Evolutionary conservation across 371 early-diverging fungal genomes (phyloP), one percentile per base, ranked within the genome.

Genomic region (Mucor circinelloides): DNA sequence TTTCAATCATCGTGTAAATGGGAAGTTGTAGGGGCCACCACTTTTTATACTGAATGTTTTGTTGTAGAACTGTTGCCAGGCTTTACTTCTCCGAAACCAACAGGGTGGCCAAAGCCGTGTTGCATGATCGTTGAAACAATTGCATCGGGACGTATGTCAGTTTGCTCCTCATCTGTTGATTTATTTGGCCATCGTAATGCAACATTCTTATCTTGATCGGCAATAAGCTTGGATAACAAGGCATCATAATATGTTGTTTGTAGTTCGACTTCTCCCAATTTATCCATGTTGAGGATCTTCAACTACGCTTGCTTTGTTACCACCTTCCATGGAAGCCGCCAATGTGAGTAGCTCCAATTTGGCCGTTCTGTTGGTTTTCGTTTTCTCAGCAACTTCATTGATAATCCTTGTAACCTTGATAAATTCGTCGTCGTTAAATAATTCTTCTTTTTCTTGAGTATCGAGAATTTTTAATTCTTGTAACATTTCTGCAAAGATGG

Each of bases 31-130:
- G n/a, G n/a, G n/a, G n/a, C n/a, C n/a, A n/a, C n/a, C n/a, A n/a
- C n/a, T n/a, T n/a, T n/a, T n/a, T n/a, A 34, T 34, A 65, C 65
- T 58, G 72, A 34, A 57, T 72, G 46, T 68, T 71, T 72, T 10
- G 68, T 67, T 17, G 56, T 72, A 12, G 68, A 64, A 32, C 19
- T 25, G 58, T 62, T 72, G 48, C 72, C 68, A 58, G n/a, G 46
- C 64, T 71, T 71, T 48, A 44, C 52, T 61, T 68, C 62, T 54
- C 65, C 56, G 36, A 72, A 72, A 40, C 63, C 72, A 66, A 70
- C 28, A 63, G 63, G 71, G 34, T 23, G 64, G 32, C 64, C 61
- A 64, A 64, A 69, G 7, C 64, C 69, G 46, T 63, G 60, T 44
- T 69, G 64, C 48, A 69, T 56, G 28, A 64, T 34, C 13, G 69